Conservation (phyloP, 148 eudicot species). For the Camellia japonica region DNA sequence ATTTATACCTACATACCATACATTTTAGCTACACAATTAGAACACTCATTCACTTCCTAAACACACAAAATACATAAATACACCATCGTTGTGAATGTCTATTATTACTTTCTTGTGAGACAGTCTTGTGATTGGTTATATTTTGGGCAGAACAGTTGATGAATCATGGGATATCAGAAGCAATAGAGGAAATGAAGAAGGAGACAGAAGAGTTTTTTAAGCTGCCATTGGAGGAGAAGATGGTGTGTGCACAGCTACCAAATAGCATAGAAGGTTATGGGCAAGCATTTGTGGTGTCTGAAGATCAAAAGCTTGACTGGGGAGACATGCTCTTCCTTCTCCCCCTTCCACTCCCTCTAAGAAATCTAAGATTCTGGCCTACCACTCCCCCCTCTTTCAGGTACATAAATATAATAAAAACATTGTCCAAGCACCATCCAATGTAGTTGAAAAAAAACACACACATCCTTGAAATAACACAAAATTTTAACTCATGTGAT, state of each 20-base stretch:
- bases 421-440: too few species aligned
- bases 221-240: conserved; percentile 6
- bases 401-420: not conserved
- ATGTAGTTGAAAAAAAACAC: too few species aligned
- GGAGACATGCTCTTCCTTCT: conserved; percentile 19
- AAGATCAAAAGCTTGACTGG: conserved; percentile 25
- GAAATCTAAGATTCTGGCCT: conserved; percentile 19
- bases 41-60: too few species aligned
- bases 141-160: conserved; percentile 3
- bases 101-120: too few species aligned
- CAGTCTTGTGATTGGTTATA: too few species aligned
- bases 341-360: not conserved
- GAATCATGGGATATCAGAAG: conserved; percentile 11
- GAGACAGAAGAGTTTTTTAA: conserved; percentile 9
- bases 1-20: too few species aligned
- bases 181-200: conserved; percentile 9
- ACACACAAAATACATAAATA: too few species aligned
- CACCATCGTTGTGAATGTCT: too few species aligned
- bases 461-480: too few species aligned
- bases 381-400: conserved; percentile 8
- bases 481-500: too few species aligned
- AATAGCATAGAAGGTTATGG: conserved; percentile 14
- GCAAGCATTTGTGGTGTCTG: conserved; percentile 19
- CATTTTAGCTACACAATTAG: too few species aligned
- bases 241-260: too few species aligned